Evolutionary conservation across 768 basidiomycete genomes (phyloP).

Genomic region (Podaxis carcinomalis): DNA sequence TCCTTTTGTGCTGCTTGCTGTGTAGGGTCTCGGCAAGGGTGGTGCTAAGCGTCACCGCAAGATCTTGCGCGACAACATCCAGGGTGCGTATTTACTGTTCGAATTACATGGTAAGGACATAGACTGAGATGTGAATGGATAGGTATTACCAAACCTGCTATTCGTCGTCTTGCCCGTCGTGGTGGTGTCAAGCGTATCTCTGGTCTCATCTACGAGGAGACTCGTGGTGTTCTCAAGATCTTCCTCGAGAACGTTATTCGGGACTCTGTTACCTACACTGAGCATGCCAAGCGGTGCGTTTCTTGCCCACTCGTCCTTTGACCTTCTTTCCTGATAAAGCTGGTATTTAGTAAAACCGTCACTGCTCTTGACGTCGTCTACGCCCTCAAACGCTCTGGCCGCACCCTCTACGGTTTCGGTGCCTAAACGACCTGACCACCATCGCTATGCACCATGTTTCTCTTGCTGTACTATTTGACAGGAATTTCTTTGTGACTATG

Average conservation of each 20-base stretch:
- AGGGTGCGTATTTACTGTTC: constrained; percentile 41
- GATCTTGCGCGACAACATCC: constrained; percentile 79
- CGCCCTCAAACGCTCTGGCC: constrained; percentile 68
- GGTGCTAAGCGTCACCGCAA: constrained; percentile 79
- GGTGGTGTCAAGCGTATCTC: constrained; percentile 82
- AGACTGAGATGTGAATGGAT: not conserved
- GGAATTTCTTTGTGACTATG: not conserved
- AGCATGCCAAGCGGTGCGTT: constrained; percentile 79
- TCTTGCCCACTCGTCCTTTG: not conserved
- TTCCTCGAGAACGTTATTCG: constrained; percentile 74
- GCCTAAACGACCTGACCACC: constrained; percentile 34
- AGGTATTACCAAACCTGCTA: constrained; percentile 56
- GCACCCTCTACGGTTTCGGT: constrained; percentile 82
- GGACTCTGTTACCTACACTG: constrained; percentile 91
- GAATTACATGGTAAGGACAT: not conserved
- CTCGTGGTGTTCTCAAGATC: constrained; percentile 76
- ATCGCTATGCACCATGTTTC: not conserved
- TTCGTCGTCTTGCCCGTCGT: constrained; percentile 80
- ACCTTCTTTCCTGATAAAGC: not conserved
- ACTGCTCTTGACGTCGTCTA: constrained; percentile 85
- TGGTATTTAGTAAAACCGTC: constrained; percentile 60
- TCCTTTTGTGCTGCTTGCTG: constrained; percentile 6
- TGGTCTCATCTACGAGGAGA: constrained; percentile 78
- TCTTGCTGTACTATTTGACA: not conserved
- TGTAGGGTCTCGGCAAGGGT: constrained; percentile 72